Conservation (phyloP, 106 monocot genomes). For the Allium cepa region DNA sequence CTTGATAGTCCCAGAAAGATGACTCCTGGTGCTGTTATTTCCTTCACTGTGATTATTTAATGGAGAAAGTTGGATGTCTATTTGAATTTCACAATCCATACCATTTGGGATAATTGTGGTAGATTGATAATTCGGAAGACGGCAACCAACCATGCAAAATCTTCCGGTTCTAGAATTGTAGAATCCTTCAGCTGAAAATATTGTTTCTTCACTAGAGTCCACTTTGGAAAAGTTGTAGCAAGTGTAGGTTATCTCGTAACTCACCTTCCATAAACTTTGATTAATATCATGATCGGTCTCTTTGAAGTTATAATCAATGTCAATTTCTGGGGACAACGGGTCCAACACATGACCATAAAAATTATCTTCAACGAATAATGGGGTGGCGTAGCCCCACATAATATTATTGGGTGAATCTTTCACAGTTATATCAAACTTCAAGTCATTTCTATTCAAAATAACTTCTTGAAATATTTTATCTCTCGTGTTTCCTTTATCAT, state of each 20-base stretch:
- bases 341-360: neutral
- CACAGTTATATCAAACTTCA: neutral
- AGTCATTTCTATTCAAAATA: neutral
- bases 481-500: neutral
- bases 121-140: slow-evolving; percentile 26
- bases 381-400: neutral
- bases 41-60: slow-evolving; percentile 17
- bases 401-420: neutral
- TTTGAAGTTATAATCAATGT: neutral
- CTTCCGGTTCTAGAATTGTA: slow-evolving; percentile 40
- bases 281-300: slow-evolving; percentile 8
- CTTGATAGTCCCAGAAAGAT: slow-evolving; percentile 47
- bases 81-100: slow-evolving; percentile 36
- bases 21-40: slow-evolving; percentile 4
- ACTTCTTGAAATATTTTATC: neutral
- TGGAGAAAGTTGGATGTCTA: slow-evolving; percentile 36
- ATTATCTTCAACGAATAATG: neutral
- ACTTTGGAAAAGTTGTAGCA: neutral
- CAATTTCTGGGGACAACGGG: neutral
- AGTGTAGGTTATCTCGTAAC: slow-evolving; percentile 33
- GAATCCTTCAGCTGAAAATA: slow-evolving; percentile 60
- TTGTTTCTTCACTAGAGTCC: neutral
- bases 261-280: slow-evolving; percentile 24
- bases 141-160: slow-evolving; percentile 40
- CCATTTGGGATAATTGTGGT: slow-evolving; percentile 1